phyloP scores from a whole-genome alignment of 345 rosid species.

The Clausena lansium region DNA sequence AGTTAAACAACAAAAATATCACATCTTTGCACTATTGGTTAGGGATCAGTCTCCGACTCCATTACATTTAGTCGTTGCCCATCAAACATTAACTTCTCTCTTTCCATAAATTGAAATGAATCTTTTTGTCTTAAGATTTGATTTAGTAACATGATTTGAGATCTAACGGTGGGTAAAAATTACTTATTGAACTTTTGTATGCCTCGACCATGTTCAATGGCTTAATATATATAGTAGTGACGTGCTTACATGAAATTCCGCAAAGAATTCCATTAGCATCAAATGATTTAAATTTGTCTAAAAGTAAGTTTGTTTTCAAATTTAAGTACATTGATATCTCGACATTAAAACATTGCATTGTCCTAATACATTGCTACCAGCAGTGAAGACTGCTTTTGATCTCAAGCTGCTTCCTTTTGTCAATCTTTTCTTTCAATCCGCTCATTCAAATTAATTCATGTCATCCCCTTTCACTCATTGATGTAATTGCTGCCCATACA shows the following conservation, averaged over 20 bases:
- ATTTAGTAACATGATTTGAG: not conserved
- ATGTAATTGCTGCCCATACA: not conserved
- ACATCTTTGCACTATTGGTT: constrained; percentile 12
- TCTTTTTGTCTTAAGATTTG: not conserved
- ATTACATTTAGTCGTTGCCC: not conserved
- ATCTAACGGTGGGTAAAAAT: not conserved
- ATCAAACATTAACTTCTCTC: not conserved
- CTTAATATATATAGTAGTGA: not conserved
- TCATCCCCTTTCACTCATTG: not conserved
- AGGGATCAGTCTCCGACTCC: not conserved
- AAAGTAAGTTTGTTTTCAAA: not conserved
- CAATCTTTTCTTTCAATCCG: constrained; percentile 17
- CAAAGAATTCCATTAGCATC: not conserved
- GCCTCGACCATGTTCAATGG: not conserved
- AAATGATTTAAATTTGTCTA: not conserved
- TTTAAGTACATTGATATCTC: not conserved
- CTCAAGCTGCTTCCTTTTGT: constrained; percentile 1
- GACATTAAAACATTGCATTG: not conserved
- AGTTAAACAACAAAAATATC: constrained; percentile 17
- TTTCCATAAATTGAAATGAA: not conserved
- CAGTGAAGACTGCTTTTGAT: constrained; percentile 7
- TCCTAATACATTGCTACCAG: not conserved
- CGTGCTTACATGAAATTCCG: constrained; percentile 5
- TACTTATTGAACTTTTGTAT: not conserved
- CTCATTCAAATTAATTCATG: not conserved